These are phyloP conservation scores for Carex arenaria DNA, from an alignment of 202 grass and related monocot genomes.

Conservation along the genomic window DNA sequence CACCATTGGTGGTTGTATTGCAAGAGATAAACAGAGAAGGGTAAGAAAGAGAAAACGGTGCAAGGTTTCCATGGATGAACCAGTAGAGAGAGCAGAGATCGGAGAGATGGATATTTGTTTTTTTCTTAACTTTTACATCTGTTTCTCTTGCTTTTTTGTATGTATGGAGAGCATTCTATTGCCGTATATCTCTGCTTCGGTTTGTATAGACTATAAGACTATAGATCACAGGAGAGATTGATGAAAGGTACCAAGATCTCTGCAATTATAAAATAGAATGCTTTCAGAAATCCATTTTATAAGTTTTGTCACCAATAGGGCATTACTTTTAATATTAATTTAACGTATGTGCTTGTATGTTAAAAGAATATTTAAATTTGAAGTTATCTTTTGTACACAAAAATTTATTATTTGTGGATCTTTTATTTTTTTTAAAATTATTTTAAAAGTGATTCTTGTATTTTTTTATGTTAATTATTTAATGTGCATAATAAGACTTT, in stretches of 20 bases:
- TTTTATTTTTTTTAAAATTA: background rate
- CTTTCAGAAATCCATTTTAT: background rate
- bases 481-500: no score
- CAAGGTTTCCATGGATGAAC: background rate
- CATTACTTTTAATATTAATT: no score
- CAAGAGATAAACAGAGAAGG: background rate
- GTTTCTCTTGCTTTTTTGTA: constrained; percentile 18
- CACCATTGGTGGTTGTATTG: constrained; percentile 2
- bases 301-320: no score
- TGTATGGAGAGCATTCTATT: background rate
- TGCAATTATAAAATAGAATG: background rate
- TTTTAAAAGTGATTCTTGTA: no score
- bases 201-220: background rate
- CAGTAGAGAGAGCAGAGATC: background rate
- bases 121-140: background rate
- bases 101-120: background rate
- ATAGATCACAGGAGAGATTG: background rate
- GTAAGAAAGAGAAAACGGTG: background rate
- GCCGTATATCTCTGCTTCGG: background rate
- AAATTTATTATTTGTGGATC: background rate
- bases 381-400: background rate
- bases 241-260: background rate
- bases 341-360: background rate
- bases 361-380: background rate
- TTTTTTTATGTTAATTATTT: background rate